Evolutionary conservation across 2,329 filamentous ascomycete species (phyloP).

Genomic region (Saccharata proteae): DNA sequence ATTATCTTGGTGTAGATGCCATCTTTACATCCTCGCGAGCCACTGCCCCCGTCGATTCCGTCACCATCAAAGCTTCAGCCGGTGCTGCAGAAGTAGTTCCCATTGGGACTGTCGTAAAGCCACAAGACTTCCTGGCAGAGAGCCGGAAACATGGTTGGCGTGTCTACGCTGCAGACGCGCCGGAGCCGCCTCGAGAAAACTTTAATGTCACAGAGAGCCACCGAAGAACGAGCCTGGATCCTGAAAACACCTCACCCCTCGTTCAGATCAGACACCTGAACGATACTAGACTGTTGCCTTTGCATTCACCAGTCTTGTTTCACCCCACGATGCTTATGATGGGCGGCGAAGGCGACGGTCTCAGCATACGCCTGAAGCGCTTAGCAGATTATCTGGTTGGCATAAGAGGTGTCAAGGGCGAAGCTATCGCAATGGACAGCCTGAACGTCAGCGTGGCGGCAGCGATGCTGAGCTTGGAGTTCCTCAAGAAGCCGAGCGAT

Average conservation of each 20-base stretch:
- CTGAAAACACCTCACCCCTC: constrained; percentile 4
- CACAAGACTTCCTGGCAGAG: constrained; percentile 55
- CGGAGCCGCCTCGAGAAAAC: constrained; percentile 2
- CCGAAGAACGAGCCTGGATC: background rate
- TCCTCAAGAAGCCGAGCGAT: constrained; percentile 36
- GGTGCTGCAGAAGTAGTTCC: constrained; percentile 75
- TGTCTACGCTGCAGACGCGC: constrained; percentile 58
- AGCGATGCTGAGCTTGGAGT: constrained; percentile 60
- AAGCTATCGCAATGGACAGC: constrained; percentile 59
- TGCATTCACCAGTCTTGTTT: constrained; percentile 17
- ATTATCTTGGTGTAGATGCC: constrained; percentile 81
- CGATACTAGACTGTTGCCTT: constrained; percentile 10
- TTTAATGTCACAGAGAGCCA: background rate
- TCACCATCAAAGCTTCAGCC: constrained; percentile 75
- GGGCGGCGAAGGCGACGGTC: constrained; percentile 21
- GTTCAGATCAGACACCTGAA: constrained; percentile 14
- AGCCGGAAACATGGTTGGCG: constrained; percentile 67
- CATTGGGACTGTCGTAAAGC: constrained; percentile 56
- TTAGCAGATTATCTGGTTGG: constrained; percentile 53
- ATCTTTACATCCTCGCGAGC: constrained; percentile 62
- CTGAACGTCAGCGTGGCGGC: constrained; percentile 88
- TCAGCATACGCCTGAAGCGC: constrained; percentile 38
- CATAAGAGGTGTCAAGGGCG: constrained; percentile 43
- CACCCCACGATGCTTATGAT: constrained; percentile 69
- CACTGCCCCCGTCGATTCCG: constrained; percentile 60